Percentiles rank a stretch among this genome's conserved stretches.
Evolutionary conservation across 805 yeast genomes (phyloP).

Genomic region (Lipomyces anomalus): DNA sequence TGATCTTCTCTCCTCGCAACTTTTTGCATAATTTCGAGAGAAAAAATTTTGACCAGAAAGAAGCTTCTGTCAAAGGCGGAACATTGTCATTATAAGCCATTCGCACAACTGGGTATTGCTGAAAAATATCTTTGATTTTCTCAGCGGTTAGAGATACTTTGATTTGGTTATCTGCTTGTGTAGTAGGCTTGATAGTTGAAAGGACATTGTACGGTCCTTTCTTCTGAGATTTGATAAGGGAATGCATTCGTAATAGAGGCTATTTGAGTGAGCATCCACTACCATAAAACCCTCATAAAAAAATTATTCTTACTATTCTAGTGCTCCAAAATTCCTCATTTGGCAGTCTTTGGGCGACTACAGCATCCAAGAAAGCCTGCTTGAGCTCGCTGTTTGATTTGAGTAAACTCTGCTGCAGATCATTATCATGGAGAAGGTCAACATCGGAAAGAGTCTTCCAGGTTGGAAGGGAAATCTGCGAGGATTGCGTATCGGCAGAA

Average conservation of each 20-base stretch:
- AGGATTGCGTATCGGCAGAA: slow-evolving; percentile 5
- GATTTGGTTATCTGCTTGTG: slow-evolving; percentile 86
- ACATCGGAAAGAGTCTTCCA: slow-evolving; percentile 42
- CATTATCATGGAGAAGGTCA: slow-evolving; percentile 61
- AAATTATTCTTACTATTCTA: slow-evolving; percentile 36
- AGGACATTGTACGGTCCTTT: slow-evolving; percentile 91
- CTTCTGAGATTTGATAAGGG: slow-evolving; percentile 76
- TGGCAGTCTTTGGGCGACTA: slow-evolving; percentile 58
- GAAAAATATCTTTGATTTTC: slow-evolving; percentile 80
- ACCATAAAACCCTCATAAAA: slow-evolving; percentile 61
- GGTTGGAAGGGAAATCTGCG: not conserved
- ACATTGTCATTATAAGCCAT: slow-evolving; percentile 87
- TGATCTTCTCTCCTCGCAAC: slow-evolving; percentile 80
- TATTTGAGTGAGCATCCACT: slow-evolving; percentile 31
- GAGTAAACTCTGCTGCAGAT: slow-evolving; percentile 71
- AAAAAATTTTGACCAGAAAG: slow-evolving; percentile 94
- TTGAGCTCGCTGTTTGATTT: slow-evolving; percentile 63
- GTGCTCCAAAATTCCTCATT: slow-evolving; percentile 49
- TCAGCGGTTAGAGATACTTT: slow-evolving; percentile 89
- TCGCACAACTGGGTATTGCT: slow-evolving; percentile 86
- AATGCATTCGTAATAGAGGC: slow-evolving; percentile 75
- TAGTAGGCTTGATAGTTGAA: slow-evolving; percentile 89
- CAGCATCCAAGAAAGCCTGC: slow-evolving; percentile 79
- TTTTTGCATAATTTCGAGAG: slow-evolving; percentile 82
- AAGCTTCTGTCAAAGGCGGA: slow-evolving; percentile 82